Percentiles rank a stretch among this genome's conserved stretches.
phyloP scores from a whole-genome alignment of 768 basidiomycete genomes.

The Lactarius deliciosus region DNA sequence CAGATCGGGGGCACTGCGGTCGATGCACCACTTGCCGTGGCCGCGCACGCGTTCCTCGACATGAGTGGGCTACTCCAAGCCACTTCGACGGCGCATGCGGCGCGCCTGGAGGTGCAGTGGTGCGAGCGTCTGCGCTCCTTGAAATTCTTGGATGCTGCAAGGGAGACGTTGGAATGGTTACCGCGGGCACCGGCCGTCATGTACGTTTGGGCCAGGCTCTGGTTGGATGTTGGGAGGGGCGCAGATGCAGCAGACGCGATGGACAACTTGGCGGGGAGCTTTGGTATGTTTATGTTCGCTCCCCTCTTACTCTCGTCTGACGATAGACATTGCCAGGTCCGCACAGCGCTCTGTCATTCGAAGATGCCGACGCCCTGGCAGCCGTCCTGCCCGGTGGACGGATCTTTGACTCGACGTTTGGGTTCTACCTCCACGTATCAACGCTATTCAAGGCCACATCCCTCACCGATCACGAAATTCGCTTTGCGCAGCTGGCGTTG shows the following conservation, averaged over 20 bases:
- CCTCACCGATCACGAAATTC: slow-evolving; percentile 59
- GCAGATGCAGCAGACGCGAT: slow-evolving; percentile 74
- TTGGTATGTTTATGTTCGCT: slow-evolving; percentile 51
- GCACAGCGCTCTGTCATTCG: slow-evolving; percentile 50
- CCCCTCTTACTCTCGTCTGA: slow-evolving; percentile 4
- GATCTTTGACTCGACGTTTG: slow-evolving; percentile 58
- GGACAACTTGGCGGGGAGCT: slow-evolving; percentile 71
- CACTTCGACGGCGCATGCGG: slow-evolving; percentile 63
- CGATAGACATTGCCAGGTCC: slow-evolving; percentile 40
- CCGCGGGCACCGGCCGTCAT: slow-evolving; percentile 74
- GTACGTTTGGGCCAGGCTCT: slow-evolving; percentile 70
- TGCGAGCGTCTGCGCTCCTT: slow-evolving; percentile 66
- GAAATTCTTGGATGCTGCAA: slow-evolving; percentile 59
- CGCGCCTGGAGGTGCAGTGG: slow-evolving; percentile 66
- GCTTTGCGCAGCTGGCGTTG: slow-evolving; percentile 78
- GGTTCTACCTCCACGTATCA: slow-evolving; percentile 77
- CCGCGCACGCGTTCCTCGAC: slow-evolving; percentile 72
- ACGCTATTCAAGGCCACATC: slow-evolving; percentile 66
- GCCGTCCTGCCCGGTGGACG: slow-evolving; percentile 59
- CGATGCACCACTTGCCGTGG: slow-evolving; percentile 50
- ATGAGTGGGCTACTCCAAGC: slow-evolving; percentile 65
- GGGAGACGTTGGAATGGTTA: slow-evolving; percentile 71
- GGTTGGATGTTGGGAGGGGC: slow-evolving; percentile 60
- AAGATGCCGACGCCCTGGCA: slow-evolving; percentile 63
- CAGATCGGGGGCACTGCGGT: slow-evolving; percentile 42